A percentile compares a stretch with the other conserved stretches of the same genome.
Conservation (phyloP, 2,329 filamentous ascomycete genomes). For the Cercospora zeina region DNA sequence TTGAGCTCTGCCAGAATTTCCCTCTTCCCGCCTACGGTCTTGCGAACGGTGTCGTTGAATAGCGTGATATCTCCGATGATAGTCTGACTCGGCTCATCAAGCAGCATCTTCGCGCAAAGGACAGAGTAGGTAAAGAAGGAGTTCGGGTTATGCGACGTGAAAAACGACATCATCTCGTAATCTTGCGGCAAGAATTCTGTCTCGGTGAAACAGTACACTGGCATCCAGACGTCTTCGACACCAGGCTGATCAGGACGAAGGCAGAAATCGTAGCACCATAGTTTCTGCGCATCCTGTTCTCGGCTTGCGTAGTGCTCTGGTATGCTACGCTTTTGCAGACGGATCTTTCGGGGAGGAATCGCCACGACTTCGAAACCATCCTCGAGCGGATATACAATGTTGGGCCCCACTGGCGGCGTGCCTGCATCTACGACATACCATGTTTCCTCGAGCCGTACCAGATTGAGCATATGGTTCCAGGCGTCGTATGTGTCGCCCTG, state of each 20-base stretch:
- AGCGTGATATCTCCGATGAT: conserved; percentile 46
- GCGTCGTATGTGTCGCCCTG: conserved; percentile 32
- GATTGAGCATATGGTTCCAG: conserved; percentile 50
- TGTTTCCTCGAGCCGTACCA: conserved; percentile 40
- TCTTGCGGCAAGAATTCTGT: conserved; percentile 63
- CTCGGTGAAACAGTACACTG: conserved; percentile 66
- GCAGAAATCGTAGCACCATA: conserved; percentile 48
- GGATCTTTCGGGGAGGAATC: conserved; percentile 22
- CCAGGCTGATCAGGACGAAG: conserved; percentile 35
- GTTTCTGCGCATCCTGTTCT: conserved; percentile 39
- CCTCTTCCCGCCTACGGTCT: conserved; percentile 48
- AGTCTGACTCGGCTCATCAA: conserved; percentile 43
- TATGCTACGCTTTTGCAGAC: conserved; percentile 32
- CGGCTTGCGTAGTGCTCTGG: conserved; percentile 27
- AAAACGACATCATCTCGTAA: conserved; percentile 62
- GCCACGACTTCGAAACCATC: conserved; percentile 29
- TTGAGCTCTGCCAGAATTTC: conserved; percentile 45
- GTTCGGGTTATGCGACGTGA: conserved; percentile 51
- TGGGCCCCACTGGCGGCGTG: conserved; percentile 43
- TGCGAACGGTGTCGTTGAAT: conserved; percentile 48
- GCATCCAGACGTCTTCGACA: conserved; percentile 53
- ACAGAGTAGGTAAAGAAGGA: conserved; percentile 59
- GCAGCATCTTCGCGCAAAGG: conserved; percentile 57
- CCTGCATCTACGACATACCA: conserved; percentile 47
- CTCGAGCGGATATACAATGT: conserved; percentile 43